Evolutionary conservation across 352 stramenopile species (phyloP).

Genomic region (Pythium rishiriense): DNA sequence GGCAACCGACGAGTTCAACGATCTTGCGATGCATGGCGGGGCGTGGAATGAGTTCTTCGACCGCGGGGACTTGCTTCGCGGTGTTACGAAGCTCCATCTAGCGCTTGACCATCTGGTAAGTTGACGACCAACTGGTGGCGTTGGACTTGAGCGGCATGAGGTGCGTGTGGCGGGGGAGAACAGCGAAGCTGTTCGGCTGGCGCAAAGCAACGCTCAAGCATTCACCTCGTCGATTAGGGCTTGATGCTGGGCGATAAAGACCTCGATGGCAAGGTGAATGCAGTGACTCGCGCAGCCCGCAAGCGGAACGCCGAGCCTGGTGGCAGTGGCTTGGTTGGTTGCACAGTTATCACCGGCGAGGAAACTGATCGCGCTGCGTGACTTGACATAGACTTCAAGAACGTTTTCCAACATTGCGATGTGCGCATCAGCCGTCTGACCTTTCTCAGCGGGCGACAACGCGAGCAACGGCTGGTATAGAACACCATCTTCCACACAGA

Average conservation of each 20-base stretch:
- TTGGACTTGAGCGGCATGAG: slow-evolving; percentile 13
- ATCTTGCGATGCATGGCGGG: background rate
- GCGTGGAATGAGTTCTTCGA: slow-evolving; percentile 9
- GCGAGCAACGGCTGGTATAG: slow-evolving; percentile 57
- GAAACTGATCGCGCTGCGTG: slow-evolving; percentile 11
- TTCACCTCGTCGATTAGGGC: no score
- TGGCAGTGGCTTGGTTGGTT: slow-evolving; percentile 29
- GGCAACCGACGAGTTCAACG: background rate
- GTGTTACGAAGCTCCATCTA: slow-evolving; percentile 14
- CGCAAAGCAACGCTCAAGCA: no score
- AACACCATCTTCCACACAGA: slow-evolving; percentile 50
- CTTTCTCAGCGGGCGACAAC: slow-evolving; percentile 12
- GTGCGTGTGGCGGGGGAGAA: background rate
- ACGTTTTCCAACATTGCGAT: slow-evolving; percentile 8
- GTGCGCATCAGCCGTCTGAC: slow-evolving; percentile 12
- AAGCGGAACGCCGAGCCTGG: slow-evolving; percentile 22
- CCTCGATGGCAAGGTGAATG: slow-evolving; percentile 25
- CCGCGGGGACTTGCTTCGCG: background rate
- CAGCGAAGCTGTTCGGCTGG: background rate
- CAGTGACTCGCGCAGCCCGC: slow-evolving; percentile 32
- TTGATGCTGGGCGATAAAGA: slow-evolving; percentile 18
- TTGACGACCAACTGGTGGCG: slow-evolving; percentile 15
- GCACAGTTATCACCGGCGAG: slow-evolving; percentile 20
- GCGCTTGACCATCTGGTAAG: slow-evolving; percentile 18
- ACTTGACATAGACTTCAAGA: slow-evolving; percentile 21